Evolutionary conservation across 176 grass and related monocot genomes (phyloP), one percentile per base, ranked within the genome.

Genomic region (Guadua angustifolia): DNA sequence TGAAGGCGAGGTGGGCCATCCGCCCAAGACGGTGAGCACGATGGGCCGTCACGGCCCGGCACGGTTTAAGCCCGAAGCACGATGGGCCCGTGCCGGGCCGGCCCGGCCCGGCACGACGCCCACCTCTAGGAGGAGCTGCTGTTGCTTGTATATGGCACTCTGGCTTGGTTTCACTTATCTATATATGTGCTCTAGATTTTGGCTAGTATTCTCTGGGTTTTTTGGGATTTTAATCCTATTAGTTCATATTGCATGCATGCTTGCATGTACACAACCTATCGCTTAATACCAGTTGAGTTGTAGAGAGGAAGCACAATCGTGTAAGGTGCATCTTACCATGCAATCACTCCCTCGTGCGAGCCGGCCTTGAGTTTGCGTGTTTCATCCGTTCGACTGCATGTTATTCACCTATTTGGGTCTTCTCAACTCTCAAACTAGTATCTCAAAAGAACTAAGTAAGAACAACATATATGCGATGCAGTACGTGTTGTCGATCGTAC

Each of bases 241-340:
- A 24, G 13, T 39, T 79, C 61, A 74, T 83, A 56, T 49, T 71
- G 66, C 66, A 82, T 90, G 78, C 19, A 73, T 90, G 64, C 14
- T 82, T 71, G 40, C 52, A 38, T 25, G 38, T 69, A 60, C 43
- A 35, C 3, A 74, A 22, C 7, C 9, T 10, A 5, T 8, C 42
- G 5, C 39, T 22, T 22, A 26, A 49, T 29, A 49, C 22, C 16
- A 50, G 45, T 79, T 21, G 25, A 60, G 36, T 4, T 61, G 44
- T 32, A 80, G 16, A 36, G 2, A 7, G 18, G 63, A 8, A 11
- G 32, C 7, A 67, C 42, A 21, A 14, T 33, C 24, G 2, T 15
- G 1, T 5, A 22, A 26, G 5, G 45, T 47, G 57, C 57, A 12
- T 25, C n/a, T 25, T 25, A 59, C 10, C 50, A 7, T 26, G 39